Evolutionary conservation across 202 grass and related monocot species (phyloP).

Genomic region (Setaria italica): DNA sequence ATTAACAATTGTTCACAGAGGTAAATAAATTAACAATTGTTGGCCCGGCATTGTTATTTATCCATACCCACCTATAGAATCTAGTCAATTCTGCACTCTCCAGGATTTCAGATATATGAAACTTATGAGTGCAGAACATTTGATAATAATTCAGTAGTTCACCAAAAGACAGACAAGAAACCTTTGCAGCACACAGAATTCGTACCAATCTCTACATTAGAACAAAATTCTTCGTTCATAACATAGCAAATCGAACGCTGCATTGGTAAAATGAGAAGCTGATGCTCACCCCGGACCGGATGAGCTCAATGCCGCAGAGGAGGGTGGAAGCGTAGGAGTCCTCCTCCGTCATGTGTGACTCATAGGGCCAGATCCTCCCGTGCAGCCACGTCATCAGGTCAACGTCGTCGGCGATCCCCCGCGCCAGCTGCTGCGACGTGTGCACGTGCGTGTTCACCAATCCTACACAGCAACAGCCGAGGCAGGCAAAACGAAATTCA

Average conservation of each 20-base stretch:
- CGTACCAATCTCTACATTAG: neutral
- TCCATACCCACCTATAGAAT: neutral
- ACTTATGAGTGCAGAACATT: neutral
- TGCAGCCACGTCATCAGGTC: conserved; percentile 93
- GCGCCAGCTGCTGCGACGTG: conserved; percentile 92
- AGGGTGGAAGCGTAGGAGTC: conserved; percentile 91
- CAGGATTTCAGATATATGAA: neutral
- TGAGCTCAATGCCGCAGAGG: conserved; percentile 91
- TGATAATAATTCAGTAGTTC: neutral
- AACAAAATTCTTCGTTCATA: neutral
- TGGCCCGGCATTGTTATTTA: neutral
- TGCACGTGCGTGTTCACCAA: conserved; percentile 97
- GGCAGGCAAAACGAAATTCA: neutral
- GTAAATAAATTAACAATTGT: neutral
- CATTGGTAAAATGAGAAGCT: neutral
- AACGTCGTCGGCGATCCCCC: conserved; percentile 95
- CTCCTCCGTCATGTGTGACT: conserved; percentile 91
- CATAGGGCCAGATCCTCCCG: conserved; percentile 90
- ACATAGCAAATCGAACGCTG: neutral
- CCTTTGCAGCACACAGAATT: conserved; percentile 16
- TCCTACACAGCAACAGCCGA: conserved; percentile 39
- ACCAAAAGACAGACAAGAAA: neutral
- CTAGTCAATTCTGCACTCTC: neutral
- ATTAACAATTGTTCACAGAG: neutral
- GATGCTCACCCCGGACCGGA: conserved; percentile 75